A percentile compares a stretch with the other conserved stretches of the same genome.
These are phyloP conservation scores for Quambalaria eucalypti DNA, from an alignment of 1,284 basidiomycete species.

Conservation along the genomic window DNA sequence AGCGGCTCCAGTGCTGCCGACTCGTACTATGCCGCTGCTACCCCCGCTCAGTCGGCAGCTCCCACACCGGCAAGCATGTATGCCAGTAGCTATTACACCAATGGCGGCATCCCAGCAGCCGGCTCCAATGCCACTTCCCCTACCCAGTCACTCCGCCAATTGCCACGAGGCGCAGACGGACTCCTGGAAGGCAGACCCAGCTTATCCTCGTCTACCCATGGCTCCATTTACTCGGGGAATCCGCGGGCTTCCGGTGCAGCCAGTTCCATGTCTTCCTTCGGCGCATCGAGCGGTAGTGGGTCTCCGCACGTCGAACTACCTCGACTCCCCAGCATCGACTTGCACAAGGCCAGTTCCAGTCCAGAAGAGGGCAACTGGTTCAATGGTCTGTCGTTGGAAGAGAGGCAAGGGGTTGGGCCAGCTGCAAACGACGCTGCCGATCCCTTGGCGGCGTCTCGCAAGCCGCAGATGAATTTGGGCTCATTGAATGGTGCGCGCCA, in stretches of 20 bases:
- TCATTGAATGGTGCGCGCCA: neutral
- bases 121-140: too few species aligned
- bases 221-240: neutral
- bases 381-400: neutral
- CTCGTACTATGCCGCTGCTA: too few species aligned
- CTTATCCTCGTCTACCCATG: neutral
- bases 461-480: too few species aligned
- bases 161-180: too few species aligned
- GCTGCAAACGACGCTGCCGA: too few species aligned
- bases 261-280: neutral
- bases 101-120: neutral
- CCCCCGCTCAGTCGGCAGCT: conserved; percentile 2
- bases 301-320: conserved; percentile 11
- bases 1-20: conserved; percentile 15
- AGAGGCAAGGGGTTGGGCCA: neutral
- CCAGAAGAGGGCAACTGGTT: conserved; percentile 9
- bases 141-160: too few species aligned
- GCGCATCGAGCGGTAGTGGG: too few species aligned
- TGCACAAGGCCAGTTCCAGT: conserved; percentile 1
- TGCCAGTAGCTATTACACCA: conserved; percentile 14
- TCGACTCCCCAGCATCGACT: conserved; percentile 24
- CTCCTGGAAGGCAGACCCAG: neutral
- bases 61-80: conserved; percentile 16
- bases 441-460: too few species aligned
- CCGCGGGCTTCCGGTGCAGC: neutral